Evolutionary conservation across 108 stramenopile genomes (phyloP).

Genomic region (Discostella pseudostelligera): DNA sequence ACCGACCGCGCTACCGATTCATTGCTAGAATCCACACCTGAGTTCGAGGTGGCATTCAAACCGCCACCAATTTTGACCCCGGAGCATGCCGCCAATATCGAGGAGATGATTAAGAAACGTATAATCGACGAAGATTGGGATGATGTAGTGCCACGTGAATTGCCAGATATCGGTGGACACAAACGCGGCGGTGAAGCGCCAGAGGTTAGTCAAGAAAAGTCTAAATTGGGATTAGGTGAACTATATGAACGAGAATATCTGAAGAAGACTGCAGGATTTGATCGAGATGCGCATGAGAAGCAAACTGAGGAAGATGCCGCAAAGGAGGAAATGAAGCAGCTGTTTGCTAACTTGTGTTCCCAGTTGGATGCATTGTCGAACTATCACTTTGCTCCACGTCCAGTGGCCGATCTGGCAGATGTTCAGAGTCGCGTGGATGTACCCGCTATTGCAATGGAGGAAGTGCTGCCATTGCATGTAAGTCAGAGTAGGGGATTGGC

Average conservation of each 20-base stretch:
- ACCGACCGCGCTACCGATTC: conserved; percentile 86
- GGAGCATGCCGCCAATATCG: conserved; percentile 82
- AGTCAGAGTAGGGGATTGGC: conserved; percentile 87
- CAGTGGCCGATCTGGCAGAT: conserved; percentile 88
- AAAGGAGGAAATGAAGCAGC: conserved; percentile 36
- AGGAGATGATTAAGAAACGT: conserved; percentile 90
- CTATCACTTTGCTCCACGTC: conserved; percentile 96
- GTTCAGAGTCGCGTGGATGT: conserved; percentile 63
- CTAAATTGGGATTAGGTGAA: conserved; percentile 93
- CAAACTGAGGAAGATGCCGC: conserved; percentile 67
- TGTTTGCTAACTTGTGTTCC: conserved; percentile 50
- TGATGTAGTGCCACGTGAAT: conserved; percentile 91
- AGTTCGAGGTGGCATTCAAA: conserved; percentile 92
- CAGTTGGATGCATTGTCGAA: conserved; percentile 96
- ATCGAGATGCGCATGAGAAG: conserved; percentile 75
- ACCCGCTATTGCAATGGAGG: conserved; percentile 97
- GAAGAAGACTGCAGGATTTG: conserved; percentile 85
- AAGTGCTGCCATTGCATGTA: conserved; percentile 92
- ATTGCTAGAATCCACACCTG: conserved; percentile 91
- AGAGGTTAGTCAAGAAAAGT: conserved; percentile 97
- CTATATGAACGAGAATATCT: conserved; percentile 95
- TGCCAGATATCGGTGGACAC: conserved; percentile 76
- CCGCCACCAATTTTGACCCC: conserved; percentile 87
- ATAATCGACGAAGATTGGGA: conserved; percentile 95
- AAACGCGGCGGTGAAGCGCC: conserved; percentile 81